Evolutionary conservation across 2,329 filamentous ascomycete species (phyloP), one percentile per base, ranked within the genome.

Genomic region (Domatiomyces catenatus): DNA sequence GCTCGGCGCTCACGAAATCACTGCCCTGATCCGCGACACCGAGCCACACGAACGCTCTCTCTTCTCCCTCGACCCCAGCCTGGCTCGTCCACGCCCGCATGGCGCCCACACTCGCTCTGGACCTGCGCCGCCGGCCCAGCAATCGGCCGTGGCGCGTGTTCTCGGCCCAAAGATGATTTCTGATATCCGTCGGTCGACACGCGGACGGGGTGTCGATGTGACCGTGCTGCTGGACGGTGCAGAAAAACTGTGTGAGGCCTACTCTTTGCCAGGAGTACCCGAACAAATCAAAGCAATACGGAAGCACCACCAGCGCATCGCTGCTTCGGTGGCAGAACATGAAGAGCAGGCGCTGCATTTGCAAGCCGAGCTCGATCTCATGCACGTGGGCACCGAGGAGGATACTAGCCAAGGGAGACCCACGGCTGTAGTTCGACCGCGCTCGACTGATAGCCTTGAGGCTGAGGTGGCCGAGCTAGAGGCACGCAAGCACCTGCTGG

Each of bases 21-120:
- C 92, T 3, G 79, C 86, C 10, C 73, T 98, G 46, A 95, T 98
- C 62, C 85, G 92, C 54, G 92, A 98, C 66, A 95, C 90, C 2
- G 92, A 98, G 67, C 71, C 84, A 19, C 90, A 96, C 69, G 92
- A 98, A 67, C 84, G 89, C 61, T 90, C 90, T 5, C 79, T 98
- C 17, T 98, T 96, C 71, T 93, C 90, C 39, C 82, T 94, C 0
- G 88, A 90, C 1, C 80, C 85, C 0, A 79, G 84, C 0, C 74
- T 70, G 4, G 73, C 74, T 2, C 75, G 62, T 65, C 32, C 32
- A 15, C 32, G 32, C 2, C 32, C 32, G 22, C 22, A 24, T 6
- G 22, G 22, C 22, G 73, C 64, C 58, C 48, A 20, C 32, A 46
- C 44, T 36, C 47, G 46, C 17, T 32, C 45, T 12, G 46, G 48